Evolutionary conservation across 1,284 basidiomycete species (phyloP).

Genomic region (Cryptococcus hybrid): DNA sequence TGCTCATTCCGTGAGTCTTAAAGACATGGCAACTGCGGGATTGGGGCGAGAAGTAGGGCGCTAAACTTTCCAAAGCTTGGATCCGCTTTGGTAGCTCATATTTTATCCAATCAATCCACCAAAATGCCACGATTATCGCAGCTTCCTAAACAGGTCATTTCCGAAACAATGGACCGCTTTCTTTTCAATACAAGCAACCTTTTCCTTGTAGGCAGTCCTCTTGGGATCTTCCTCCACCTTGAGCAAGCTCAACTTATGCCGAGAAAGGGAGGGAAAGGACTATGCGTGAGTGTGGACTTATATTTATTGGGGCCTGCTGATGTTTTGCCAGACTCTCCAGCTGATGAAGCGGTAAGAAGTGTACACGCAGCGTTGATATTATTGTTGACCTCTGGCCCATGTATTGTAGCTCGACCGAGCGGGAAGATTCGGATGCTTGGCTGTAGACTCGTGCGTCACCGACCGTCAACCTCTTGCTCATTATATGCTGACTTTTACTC

Average conservation of each 20-base stretch:
- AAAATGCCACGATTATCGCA: conserved; percentile 49
- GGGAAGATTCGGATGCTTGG: conserved; percentile 56
- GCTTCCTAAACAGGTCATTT: conserved; percentile 45
- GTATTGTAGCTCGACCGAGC: conserved; percentile 49
- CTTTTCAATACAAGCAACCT: conserved; percentile 55
- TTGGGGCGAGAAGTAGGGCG: too few relatives aligned
- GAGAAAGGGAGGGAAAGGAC: conserved; percentile 55
- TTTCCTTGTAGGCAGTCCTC: conserved; percentile 56
- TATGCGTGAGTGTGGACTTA: conserved; percentile 33
- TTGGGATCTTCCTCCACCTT: conserved; percentile 57
- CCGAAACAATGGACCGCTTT: conserved; percentile 44
- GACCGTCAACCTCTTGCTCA: too few relatives aligned
- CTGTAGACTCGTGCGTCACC: conserved; percentile 50
- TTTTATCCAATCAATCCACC: conserved; percentile 58
- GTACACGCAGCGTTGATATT: not conserved
- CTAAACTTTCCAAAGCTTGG: conserved; percentile 45
- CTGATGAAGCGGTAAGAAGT: conserved; percentile 50
- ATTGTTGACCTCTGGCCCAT: not conserved
- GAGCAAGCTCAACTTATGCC: conserved; percentile 58
- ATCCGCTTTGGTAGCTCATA: conserved; percentile 56
- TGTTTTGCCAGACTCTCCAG: conserved; percentile 41
- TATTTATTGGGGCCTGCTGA: conserved; percentile 2
- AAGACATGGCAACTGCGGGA: too few relatives aligned
- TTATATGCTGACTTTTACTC: not conserved
- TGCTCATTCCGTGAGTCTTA: conserved; percentile 42